These are phyloP conservation scores for Selaginella tamariscina DNA, from an alignment of 75 land plant genomes.

Conservation along the genomic window DNA sequence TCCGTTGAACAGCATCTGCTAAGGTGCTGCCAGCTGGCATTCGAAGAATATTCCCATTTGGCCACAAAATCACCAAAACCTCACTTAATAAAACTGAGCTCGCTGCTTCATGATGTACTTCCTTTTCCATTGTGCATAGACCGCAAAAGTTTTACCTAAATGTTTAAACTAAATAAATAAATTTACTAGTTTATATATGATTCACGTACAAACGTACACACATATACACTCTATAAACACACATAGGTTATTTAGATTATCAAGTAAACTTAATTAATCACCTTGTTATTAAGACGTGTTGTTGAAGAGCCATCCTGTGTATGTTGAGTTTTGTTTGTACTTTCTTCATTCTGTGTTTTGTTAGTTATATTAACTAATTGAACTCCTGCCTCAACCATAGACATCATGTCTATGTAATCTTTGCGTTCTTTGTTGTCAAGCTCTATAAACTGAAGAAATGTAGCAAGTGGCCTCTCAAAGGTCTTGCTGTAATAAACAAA, in stretches of 20 bases:
- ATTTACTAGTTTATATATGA: background rate
- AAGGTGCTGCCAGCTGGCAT: constrained; percentile 85
- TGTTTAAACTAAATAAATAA: background rate
- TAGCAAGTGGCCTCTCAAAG: constrained; percentile 69
- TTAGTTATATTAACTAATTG: constrained; percentile 24
- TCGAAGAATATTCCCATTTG: constrained; percentile 87
- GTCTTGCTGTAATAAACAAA: constrained; percentile 55
- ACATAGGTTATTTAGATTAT: background rate
- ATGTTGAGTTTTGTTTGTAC: constrained; percentile 9
- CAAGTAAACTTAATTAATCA: background rate
- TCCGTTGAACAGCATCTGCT: constrained; percentile 70
- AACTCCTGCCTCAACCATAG: constrained; percentile 66
- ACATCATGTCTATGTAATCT: constrained; percentile 67
- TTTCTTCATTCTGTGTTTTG: constrained; percentile 5
- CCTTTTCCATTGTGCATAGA: constrained; percentile 95
- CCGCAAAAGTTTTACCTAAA: constrained; percentile 67
- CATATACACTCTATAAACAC: background rate
- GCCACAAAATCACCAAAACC: constrained; percentile 85
- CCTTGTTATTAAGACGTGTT: constrained; percentile 70
- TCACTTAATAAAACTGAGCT: constrained; percentile 40
- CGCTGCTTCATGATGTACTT: constrained; percentile 46
- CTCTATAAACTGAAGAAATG: constrained; percentile 80
- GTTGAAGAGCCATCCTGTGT: constrained; percentile 16
- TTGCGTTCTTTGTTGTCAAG: constrained; percentile 54
- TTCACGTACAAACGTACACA: background rate